Evolutionary conservation across 495 filamentous ascomycete species (phyloP).

Genomic region (Rostrohypoxylon terebratum): DNA sequence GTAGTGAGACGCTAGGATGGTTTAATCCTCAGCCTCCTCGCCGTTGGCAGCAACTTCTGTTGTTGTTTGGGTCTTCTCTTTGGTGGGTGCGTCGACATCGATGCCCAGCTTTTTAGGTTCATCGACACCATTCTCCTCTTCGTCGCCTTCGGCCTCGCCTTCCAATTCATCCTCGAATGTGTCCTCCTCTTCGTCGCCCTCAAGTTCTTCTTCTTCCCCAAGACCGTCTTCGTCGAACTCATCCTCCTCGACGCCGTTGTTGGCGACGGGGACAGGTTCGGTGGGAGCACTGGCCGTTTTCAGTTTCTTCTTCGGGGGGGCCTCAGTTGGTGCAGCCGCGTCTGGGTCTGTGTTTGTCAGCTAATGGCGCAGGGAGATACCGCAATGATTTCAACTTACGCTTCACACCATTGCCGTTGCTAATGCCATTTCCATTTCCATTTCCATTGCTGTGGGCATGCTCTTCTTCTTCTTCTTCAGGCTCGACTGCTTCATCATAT

Average conservation of each 20-base stretch:
- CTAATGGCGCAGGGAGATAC: background rate
- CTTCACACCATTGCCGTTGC: slow-evolving; percentile 34
- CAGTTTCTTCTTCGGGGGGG: slow-evolving; percentile 62
- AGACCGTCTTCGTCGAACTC: slow-evolving; percentile 48
- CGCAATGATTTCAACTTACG: slow-evolving; percentile 35
- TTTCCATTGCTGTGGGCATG: slow-evolving; percentile 35
- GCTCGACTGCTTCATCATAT: slow-evolving; percentile 49
- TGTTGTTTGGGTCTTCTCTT: slow-evolving; percentile 51
- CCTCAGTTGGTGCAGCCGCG: slow-evolving; percentile 45
- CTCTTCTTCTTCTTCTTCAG: slow-evolving; percentile 41
- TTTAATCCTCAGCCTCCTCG: slow-evolving; percentile 36
- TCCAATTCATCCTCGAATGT: slow-evolving; percentile 51
- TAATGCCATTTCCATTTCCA: background rate
- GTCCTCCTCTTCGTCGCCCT: slow-evolving; percentile 52
- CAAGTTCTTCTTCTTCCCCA: slow-evolving; percentile 49
- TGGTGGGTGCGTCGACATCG: slow-evolving; percentile 50
- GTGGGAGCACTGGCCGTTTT: slow-evolving; percentile 53
- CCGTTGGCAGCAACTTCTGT: slow-evolving; percentile 36
- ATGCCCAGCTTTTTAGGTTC: slow-evolving; percentile 52
- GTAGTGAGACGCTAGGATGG: background rate
- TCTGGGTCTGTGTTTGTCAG: slow-evolving; percentile 33
- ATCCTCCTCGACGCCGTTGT: slow-evolving; percentile 49
- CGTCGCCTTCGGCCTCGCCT: slow-evolving; percentile 52
- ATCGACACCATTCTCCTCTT: slow-evolving; percentile 47
- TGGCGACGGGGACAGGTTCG: slow-evolving; percentile 45